Percentiles rank a stretch among this genome's conserved stretches.
Conservation (phyloP, 768 basidiomycete species). For the Suillus cothurnatus region DNA sequence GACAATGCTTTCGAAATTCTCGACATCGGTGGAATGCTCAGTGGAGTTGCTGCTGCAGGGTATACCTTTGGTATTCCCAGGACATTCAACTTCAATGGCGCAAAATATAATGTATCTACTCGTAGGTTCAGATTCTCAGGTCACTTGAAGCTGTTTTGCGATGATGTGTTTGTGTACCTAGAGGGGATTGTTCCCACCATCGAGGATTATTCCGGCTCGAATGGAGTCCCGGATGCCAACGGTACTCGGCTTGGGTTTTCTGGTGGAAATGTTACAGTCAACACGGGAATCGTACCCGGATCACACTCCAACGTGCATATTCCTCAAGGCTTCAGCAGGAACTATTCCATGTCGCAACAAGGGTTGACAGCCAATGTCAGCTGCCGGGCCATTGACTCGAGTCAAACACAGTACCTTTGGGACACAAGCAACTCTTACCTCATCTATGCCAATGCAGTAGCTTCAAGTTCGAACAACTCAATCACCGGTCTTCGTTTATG, state of each 20-base stretch:
- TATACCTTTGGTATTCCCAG: constrained; percentile 10
- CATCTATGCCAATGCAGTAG: no score
- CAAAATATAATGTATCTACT: constrained; percentile 18
- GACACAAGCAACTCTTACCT: background rate
- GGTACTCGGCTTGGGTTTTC: background rate
- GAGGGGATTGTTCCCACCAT: constrained; percentile 7
- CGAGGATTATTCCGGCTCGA: background rate
- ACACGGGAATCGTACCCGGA: background rate
- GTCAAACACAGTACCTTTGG: constrained; percentile 4
- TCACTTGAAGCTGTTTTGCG: background rate
- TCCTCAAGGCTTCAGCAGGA: constrained; percentile 4
- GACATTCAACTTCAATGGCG: constrained; percentile 18
- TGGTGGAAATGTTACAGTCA: background rate
- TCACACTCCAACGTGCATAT: background rate
- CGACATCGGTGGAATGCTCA: constrained; percentile 10
- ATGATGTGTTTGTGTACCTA: background rate
- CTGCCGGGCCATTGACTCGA: background rate
- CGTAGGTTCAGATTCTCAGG: background rate
- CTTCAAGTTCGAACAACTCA: no score
- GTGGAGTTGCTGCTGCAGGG: constrained; percentile 13
- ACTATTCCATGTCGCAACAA: constrained; percentile 9
- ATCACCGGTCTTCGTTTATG: no score
- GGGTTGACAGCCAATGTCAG: constrained; percentile 10
- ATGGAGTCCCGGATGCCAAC: background rate
- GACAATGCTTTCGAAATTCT: constrained; percentile 11